Evolutionary conservation across 2,329 filamentous ascomycete genomes (phyloP), one percentile per base, ranked within the genome.

Genomic region (Calonectria ilicicola): DNA sequence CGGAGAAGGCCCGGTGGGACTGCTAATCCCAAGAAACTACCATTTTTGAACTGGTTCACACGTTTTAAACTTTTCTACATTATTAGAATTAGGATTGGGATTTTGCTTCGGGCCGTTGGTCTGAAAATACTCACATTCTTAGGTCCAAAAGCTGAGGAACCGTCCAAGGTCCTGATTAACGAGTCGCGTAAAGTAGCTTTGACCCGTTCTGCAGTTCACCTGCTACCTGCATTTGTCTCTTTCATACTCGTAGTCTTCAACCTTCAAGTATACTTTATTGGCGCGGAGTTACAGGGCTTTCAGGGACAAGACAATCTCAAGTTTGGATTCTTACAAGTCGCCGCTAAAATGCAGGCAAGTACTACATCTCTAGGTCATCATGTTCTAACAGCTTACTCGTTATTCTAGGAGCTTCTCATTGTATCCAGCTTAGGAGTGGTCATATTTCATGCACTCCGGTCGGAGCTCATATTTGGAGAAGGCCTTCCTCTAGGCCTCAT

Each of bases 401-500:
- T 10, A 12, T 14, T n/a, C 38, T 47, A 64, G 60, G 73, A 75
- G 23, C 44, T 75, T 26, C 67, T 75, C 2, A 66, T 75, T 19
- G 63, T 75, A 2, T 58, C 66, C 7, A 74, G 72, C 26, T 8
- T 70, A 3, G 32, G 26, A 3, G 40, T 69, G 3, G 56, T 75
- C 3, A 68, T 75, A 7, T 65, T 74, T 9, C 69, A 75, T 27
- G 9, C 66, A 7, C 35, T 74, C 9, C 56, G 69, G 9, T 38
- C 27, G 1, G 66, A 74, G 27, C 64, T 75, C 10, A 40, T 70
- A 1, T 70, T 60, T 47, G 69, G 70, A 9, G 42, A 65, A 1
- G 72, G 74, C 15, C 3, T 75, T 2, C 69, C 72, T 1, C 64
- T 75, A 15, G 74, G 72, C 3, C 60, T 75, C 5, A 35, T 75